These are phyloP conservation scores for Cicer yamashitae DNA, from an alignment of 306 rosid genomes.

Conservation along the genomic window DNA sequence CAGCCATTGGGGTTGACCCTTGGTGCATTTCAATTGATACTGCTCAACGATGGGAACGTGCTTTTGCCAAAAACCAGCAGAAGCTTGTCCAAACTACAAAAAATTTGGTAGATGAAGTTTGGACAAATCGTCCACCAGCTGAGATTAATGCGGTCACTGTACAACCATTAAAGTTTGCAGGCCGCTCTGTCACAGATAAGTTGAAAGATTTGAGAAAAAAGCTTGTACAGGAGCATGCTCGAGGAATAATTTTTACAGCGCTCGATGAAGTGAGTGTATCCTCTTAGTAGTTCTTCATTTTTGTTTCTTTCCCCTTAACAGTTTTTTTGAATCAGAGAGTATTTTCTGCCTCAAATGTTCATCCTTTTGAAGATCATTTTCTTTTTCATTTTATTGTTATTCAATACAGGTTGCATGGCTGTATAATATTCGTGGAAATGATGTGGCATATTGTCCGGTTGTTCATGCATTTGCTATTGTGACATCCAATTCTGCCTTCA, in stretches of 20 bases:
- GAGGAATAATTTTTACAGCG: conserved; percentile 71
- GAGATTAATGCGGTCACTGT: conserved; percentile 66
- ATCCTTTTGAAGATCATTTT: not conserved
- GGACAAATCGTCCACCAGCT: conserved; percentile 71
- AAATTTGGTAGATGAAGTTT: conserved; percentile 94
- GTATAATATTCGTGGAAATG: conserved; percentile 93
- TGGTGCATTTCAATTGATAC: conserved; percentile 93
- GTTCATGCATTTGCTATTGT: conserved; percentile 90
- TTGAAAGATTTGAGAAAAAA: conserved; percentile 73
- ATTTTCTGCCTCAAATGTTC: conserved; percentile 27
- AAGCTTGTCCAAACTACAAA: conserved; percentile 77
- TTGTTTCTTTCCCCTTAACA: conserved; percentile 13
- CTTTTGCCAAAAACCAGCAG: conserved; percentile 73
- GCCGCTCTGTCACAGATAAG: conserved; percentile 82
- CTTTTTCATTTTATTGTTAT: conserved; percentile 27
- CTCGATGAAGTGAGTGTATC: conserved; percentile 85
- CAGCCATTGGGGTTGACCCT: conserved; percentile 87
- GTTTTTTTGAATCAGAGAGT: not conserved
- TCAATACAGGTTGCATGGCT: conserved; percentile 90
- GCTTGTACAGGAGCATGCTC: conserved; percentile 63
- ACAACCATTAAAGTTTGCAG: conserved; percentile 78
- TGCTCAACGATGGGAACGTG: conserved; percentile 81
- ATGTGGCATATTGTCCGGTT: conserved; percentile 91
- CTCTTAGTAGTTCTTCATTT: conserved; percentile 1
- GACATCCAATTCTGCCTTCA: conserved; percentile 69